phyloP scores from a whole-genome alignment of 2,329 filamentous ascomycete species.

The Arthroderma sp. region DNA sequence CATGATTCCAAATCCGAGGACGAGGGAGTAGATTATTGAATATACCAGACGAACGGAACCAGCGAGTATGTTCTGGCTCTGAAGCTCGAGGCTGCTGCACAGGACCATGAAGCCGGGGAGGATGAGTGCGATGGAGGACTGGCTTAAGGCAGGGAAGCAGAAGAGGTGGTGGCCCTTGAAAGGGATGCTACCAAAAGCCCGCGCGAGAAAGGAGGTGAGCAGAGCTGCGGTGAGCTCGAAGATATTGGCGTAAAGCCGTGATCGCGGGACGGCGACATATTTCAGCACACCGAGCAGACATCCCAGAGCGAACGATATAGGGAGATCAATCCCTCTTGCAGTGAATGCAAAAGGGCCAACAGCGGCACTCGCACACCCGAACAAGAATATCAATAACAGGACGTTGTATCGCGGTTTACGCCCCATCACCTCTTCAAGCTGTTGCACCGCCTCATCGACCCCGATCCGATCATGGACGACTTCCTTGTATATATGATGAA shows the following conservation, averaged over 20 bases:
- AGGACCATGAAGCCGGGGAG: conserved; percentile 55
- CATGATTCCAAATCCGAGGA: conserved; percentile 60
- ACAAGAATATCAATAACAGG: conserved; percentile 48
- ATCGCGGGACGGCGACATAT: conserved; percentile 59
- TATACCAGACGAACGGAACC: conserved; percentile 64
- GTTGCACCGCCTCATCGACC: conserved; percentile 31
- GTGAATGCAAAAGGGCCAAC: conserved; percentile 73
- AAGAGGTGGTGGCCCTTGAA: conserved; percentile 39
- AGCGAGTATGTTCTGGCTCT: conserved; percentile 55
- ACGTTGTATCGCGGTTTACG: conserved; percentile 42
- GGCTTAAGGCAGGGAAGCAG: conserved; percentile 58
- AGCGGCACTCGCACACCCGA: conserved; percentile 60
- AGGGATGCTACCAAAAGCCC: conserved; percentile 54
- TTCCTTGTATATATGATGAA: conserved; percentile 36
- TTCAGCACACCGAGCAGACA: conserved; percentile 62
- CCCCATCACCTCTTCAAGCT: conserved; percentile 42
- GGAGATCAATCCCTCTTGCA: conserved; percentile 63
- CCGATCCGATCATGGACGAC: conserved; percentile 35
- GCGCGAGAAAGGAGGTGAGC: conserved; percentile 54
- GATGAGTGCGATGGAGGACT: conserved; percentile 64
- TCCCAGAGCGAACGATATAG: conserved; percentile 63
- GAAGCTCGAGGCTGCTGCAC: conserved; percentile 50
- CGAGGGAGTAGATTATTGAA: conserved; percentile 59
- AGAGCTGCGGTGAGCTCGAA: conserved; percentile 53
- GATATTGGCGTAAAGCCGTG: conserved; percentile 52